Evolutionary conservation across 1,139 yeast genomes (phyloP).

Genomic region (Blastobotrys persicus): DNA sequence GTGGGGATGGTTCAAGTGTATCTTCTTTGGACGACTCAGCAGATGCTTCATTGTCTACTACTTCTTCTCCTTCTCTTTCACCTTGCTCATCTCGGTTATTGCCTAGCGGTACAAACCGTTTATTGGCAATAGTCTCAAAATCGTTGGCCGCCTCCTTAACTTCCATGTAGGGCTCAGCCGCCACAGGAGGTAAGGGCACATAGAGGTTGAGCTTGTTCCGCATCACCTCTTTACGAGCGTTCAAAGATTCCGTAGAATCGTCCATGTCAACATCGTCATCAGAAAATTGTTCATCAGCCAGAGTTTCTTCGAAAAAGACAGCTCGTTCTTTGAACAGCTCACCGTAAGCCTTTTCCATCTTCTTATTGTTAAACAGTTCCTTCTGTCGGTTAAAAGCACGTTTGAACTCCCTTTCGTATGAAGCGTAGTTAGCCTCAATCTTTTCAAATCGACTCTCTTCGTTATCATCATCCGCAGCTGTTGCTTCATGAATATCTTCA

Average conservation of each 20-base stretch:
- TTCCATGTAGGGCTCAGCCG: slow-evolving; percentile 18
- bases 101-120: slow-evolving; percentile 2
- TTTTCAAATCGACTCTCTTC: slow-evolving; percentile 13
- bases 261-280: slow-evolving; percentile 15
- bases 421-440: slow-evolving; percentile 23
- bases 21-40: slow-evolving; percentile 9
- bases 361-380: slow-evolving; percentile 17
- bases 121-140: slow-evolving; percentile 5
- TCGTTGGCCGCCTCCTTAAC: slow-evolving; percentile 9
- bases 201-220: slow-evolving; percentile 19
- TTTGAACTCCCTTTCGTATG: slow-evolving; percentile 23
- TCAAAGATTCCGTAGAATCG: neutral
- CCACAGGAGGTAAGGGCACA: slow-evolving; percentile 20
- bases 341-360: slow-evolving; percentile 9
- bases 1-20: neutral
- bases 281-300: slow-evolving; percentile 7
- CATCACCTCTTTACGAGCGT: neutral
- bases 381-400: slow-evolving; percentile 23
- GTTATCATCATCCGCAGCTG: slow-evolving; percentile 10
- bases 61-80: slow-evolving; percentile 15
- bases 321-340: slow-evolving; percentile 14
- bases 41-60: slow-evolving; percentile 10
- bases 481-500: neutral
- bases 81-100: slow-evolving; percentile 10
- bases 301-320: slow-evolving; percentile 8